These are phyloP conservation scores for Leccinum broughii DNA, from an alignment of 768 basidiomycete species.

Conservation along the genomic window DNA sequence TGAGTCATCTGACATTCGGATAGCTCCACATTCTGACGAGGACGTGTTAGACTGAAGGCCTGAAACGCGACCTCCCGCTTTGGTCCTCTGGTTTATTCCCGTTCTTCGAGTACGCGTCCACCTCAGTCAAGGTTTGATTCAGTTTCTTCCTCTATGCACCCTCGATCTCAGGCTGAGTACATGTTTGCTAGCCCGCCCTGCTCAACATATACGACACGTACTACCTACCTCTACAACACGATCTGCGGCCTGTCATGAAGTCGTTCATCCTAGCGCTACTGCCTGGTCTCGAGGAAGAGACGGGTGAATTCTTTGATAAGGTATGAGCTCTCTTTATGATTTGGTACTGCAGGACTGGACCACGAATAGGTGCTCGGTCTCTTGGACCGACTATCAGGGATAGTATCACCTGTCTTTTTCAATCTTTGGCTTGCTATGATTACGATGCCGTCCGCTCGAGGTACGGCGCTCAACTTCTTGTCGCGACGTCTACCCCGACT, in stretches of 20 bases:
- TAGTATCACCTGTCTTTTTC: constrained; percentile 87
- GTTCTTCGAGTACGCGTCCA: constrained; percentile 99
- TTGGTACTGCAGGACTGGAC: constrained; percentile 11
- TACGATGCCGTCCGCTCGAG: constrained; percentile 82
- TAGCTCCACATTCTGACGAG: constrained; percentile 9
- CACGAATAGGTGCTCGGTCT: constrained; percentile 66
- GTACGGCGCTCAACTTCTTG: constrained; percentile 86
- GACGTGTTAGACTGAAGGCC: constrained; percentile 69
- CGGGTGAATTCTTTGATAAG: constrained; percentile 95
- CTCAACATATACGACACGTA: constrained; percentile 91
- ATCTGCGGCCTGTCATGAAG: constrained; percentile 88
- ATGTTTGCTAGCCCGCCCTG: constrained; percentile 63
- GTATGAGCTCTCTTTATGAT: constrained; percentile 32
- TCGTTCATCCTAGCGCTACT: constrained; percentile 91
- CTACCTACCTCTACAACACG: constrained; percentile 82
- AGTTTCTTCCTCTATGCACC: constrained; percentile 5
- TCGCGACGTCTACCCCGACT: constrained; percentile 74
- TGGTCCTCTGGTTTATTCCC: constrained; percentile 98
- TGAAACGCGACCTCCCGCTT: constrained; percentile 80
- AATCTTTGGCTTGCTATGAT: constrained; percentile 92
- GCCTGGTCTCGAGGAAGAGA: constrained; percentile 96
- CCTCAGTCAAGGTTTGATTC: constrained; percentile 83
- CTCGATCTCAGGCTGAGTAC: neutral
- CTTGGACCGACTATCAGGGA: constrained; percentile 78
- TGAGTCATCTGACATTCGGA: constrained; percentile 40